Conservation (phyloP, 2,329 filamentous ascomycete genomes). For the Alternaria dauci region DNA sequence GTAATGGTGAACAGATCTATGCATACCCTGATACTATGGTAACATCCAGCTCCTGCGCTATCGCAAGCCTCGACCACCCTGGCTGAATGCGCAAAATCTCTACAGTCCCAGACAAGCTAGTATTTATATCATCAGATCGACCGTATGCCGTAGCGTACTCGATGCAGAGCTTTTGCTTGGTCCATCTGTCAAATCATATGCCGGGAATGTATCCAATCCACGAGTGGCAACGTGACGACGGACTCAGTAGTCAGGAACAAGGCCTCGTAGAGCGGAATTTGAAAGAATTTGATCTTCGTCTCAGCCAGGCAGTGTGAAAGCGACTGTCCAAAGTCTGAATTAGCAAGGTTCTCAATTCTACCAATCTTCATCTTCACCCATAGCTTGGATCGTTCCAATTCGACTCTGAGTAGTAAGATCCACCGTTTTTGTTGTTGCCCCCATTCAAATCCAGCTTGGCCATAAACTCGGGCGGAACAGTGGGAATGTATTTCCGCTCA, state of each 20-base stretch:
- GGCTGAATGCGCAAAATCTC: not conserved
- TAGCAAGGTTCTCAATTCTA: slow-evolving; percentile 10
- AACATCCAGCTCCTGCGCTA: slow-evolving; percentile 7
- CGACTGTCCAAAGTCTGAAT: slow-evolving; percentile 10
- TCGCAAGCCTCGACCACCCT: not conserved
- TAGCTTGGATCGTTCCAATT: slow-evolving; percentile 48
- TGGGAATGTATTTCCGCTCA: slow-evolving; percentile 94
- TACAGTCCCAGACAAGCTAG: not conserved
- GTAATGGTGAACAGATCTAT: slow-evolving; percentile 12
- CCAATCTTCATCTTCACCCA: slow-evolving; percentile 32
- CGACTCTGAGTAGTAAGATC: slow-evolving; percentile 42
- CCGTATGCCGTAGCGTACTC: not conserved
- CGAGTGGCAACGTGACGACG: not conserved
- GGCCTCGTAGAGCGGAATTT: not conserved
- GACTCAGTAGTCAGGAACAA: not conserved
- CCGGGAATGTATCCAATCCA: not conserved
- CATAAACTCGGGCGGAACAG: slow-evolving; percentile 91
- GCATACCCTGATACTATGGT: slow-evolving; percentile 6
- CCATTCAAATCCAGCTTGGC: slow-evolving; percentile 76
- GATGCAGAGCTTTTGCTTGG: not conserved
- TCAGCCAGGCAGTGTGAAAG: slow-evolving; percentile 13
- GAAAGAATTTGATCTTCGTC: slow-evolving; percentile 11
- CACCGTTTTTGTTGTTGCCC: slow-evolving; percentile 44
- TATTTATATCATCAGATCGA: not conserved
- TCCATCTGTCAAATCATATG: not conserved